phyloP scores from a whole-genome alignment of 176 grass and related monocot species.

The Olyra latifolia region DNA sequence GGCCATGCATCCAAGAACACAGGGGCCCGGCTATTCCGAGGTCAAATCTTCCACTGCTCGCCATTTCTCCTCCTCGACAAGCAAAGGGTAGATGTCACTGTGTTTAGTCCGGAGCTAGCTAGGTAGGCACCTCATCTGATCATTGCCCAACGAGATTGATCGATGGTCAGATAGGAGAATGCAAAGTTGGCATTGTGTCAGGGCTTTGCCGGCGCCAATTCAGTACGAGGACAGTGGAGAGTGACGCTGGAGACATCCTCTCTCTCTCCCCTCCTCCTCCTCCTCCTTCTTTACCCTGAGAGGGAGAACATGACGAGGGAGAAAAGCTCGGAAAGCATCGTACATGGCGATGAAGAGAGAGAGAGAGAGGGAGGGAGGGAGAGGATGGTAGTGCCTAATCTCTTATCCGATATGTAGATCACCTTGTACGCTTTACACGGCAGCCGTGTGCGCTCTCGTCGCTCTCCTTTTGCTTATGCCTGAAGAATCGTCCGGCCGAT shows the following conservation, averaged over 20 bases:
- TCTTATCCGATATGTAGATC: constrained; percentile 49
- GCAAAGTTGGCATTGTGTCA: constrained; percentile 21
- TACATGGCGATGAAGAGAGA: background rate
- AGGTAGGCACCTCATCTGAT: too few species aligned
- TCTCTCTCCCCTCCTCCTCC: background rate
- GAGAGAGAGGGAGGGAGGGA: background rate
- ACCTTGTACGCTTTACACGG: constrained; percentile 42
- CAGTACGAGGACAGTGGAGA: constrained; percentile 46
- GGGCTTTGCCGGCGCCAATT: constrained; percentile 49
- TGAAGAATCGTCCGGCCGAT: constrained; percentile 10
- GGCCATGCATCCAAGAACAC: constrained; percentile 33
- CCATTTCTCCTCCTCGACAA: constrained; percentile 41
- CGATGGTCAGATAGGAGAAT: background rate
- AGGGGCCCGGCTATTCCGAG: background rate
- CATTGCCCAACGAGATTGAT: too few species aligned
- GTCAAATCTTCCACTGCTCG: constrained; percentile 6
- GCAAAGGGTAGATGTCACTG: constrained; percentile 24
- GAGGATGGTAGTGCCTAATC: constrained; percentile 30
- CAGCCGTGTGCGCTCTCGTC: constrained; percentile 23
- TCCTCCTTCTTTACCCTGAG: background rate
- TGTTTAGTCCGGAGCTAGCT: background rate
- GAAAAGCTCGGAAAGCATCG: background rate
- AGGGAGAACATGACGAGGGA: constrained; percentile 18
- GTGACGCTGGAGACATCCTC: constrained; percentile 37
- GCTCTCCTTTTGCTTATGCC: constrained; percentile 26